Percentiles rank a stretch among this genome's conserved stretches.
phyloP scores from a whole-genome alignment of 352 stramenopile species.

The Phytophthora fragariaefolia region DNA sequence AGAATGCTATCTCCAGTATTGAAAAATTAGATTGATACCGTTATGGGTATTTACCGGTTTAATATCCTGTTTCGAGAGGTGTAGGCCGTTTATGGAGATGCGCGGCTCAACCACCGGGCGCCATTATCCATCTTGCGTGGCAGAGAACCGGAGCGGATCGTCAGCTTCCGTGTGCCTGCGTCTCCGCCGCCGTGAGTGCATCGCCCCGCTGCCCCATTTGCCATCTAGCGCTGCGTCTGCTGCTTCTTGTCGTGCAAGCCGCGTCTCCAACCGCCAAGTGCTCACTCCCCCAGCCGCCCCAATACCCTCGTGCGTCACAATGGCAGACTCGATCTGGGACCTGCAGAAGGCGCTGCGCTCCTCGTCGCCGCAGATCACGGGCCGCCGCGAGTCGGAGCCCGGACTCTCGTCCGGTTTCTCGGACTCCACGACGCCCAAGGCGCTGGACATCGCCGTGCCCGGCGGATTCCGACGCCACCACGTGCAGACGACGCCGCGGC shows the following conservation, averaged over 20 bases:
- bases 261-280: conserved; percentile 1
- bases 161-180: not conserved
- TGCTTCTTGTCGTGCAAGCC: conserved; percentile 3
- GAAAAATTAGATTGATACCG: too few relatives aligned
- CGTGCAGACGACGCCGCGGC: conserved; percentile 46
- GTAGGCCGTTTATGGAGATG: conserved; percentile 16
- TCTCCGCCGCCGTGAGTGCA: not conserved
- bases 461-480: conserved; percentile 79
- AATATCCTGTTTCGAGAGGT: not conserved
- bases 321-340: conserved; percentile 59
- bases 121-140: conserved; percentile 31
- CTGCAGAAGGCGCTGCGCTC: conserved; percentile 52
- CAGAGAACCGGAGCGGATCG: conserved; percentile 15
- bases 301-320: conserved; percentile 18
- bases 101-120: conserved; percentile 17
- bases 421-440: conserved; percentile 45
- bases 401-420: conserved; percentile 50
- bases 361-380: conserved; percentile 36
- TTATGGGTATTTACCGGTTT: not conserved
- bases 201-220: not conserved
- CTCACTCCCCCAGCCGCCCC: conserved; percentile 1
- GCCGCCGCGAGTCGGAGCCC: conserved; percentile 67
- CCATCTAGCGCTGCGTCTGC: conserved; percentile 7
- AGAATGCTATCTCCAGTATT: too few relatives aligned
- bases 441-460: conserved; percentile 69